Evolutionary conservation across 768 basidiomycete genomes (phyloP).

Genomic region (Leccinum incarnatum): DNA sequence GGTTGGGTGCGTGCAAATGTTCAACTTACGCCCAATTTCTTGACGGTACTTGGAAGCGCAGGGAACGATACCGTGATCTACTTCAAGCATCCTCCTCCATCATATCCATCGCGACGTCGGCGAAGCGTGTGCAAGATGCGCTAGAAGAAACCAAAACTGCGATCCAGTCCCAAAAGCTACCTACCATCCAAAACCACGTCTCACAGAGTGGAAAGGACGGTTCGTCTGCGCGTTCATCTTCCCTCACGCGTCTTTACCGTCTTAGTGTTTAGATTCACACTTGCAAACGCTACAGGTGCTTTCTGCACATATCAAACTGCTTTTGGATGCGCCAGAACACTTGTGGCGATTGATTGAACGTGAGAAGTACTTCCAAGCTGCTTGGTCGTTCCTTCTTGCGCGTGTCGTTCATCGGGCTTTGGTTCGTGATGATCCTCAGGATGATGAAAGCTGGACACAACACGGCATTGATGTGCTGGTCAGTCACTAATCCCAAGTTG

Average conservation of each 20-base stretch:
- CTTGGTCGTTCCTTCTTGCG: constrained; percentile 84
- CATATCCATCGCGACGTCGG: constrained; percentile 69
- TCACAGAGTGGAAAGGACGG: constrained; percentile 42
- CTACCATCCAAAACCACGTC: constrained; percentile 41
- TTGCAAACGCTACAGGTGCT: constrained; percentile 67
- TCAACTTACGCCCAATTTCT: constrained; percentile 6
- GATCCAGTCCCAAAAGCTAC: constrained; percentile 47
- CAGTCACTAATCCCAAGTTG: constrained; percentile 16
- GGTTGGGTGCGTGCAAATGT: constrained; percentile 74
- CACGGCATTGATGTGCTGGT: constrained; percentile 66
- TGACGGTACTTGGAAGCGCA: constrained; percentile 53
- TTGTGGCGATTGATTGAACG: constrained; percentile 84
- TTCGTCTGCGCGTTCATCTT: constrained; percentile 22
- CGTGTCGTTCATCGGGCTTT: constrained; percentile 82
- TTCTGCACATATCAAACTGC: constrained; percentile 87
- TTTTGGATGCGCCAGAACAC: constrained; percentile 89
- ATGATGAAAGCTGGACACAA: constrained; percentile 56
- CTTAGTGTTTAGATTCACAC: constrained; percentile 51
- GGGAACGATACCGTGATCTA: constrained; percentile 87
- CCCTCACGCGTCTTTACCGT: background rate
- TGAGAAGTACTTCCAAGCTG: constrained; percentile 76
- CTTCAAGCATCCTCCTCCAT: constrained; percentile 85
- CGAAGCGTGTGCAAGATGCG: constrained; percentile 59
- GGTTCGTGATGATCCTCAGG: constrained; percentile 58
- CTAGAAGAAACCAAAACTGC: constrained; percentile 59